A percentile compares a stretch with the other conserved stretches of the same genome.
phyloP scores from a whole-genome alignment of 768 basidiomycete genomes.

The Tulasnella sp. region DNA sequence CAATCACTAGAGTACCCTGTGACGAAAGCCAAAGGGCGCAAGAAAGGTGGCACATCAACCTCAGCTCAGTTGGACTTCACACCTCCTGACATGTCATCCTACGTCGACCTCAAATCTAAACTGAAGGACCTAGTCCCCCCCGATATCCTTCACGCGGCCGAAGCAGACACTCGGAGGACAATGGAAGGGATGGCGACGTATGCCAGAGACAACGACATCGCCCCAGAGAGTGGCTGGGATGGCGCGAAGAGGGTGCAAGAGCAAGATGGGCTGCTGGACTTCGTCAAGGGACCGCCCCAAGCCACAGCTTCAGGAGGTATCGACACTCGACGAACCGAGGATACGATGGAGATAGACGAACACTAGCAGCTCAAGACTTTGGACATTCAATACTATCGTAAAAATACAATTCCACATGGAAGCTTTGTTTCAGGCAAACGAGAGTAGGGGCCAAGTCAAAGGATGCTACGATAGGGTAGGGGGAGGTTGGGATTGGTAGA shows the following conservation, averaged over 20 bases:
- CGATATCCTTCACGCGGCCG: slow-evolving; percentile 3
- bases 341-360: not conserved
- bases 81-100: slow-evolving; percentile 2
- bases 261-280: slow-evolving; percentile 13
- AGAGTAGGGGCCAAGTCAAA: not conserved
- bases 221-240: not conserved
- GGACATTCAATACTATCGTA: slow-evolving; percentile 1
- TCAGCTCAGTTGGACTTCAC: not conserved
- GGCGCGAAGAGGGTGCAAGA: slow-evolving; percentile 10
- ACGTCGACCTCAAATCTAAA: slow-evolving; percentile 1
- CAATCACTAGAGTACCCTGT: not conserved
- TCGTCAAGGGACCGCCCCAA: not conserved
- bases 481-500: not conserved
- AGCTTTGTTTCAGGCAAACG: not conserved
- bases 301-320: not conserved
- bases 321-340: not conserved
- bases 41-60: not conserved
- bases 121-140: not conserved
- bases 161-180: slow-evolving; percentile 4
- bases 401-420: slow-evolving; percentile 2
- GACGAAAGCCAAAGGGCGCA: not conserved
- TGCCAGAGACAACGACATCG: not conserved
- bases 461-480: not conserved
- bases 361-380: not conserved
- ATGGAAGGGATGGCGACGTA: slow-evolving; percentile 1